Evolutionary conservation across 1,284 basidiomycete species (phyloP).

Genomic region (Ceratorhiza oryzae-sativae): DNA sequence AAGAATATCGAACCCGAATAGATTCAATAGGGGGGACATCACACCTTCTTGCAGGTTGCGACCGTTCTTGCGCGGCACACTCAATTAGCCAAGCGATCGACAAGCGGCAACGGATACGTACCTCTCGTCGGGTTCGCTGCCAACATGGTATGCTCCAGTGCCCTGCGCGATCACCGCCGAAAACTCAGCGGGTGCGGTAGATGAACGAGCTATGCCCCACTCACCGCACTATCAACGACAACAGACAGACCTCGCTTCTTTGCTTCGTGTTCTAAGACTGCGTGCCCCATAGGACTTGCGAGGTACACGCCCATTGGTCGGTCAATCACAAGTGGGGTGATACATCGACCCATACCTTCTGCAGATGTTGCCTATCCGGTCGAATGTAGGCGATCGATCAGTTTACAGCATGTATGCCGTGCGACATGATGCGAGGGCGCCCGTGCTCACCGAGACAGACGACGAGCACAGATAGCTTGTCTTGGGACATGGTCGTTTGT

Average conservation of each 20-base stretch:
- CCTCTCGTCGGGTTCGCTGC: constrained; percentile 76
- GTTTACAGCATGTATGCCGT: neutral
- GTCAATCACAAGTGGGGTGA: neutral
- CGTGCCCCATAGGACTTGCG: constrained; percentile 41
- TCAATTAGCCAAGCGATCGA: neutral
- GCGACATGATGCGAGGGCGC: neutral
- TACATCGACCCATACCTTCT: constrained; percentile 7
- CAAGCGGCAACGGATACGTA: constrained; percentile 47
- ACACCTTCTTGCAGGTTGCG: constrained; percentile 66
- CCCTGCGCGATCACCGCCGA: constrained; percentile 51
- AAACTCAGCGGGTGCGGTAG: neutral
- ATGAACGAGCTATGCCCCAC: neutral
- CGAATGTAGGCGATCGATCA: neutral
- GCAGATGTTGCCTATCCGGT: constrained; percentile 26
- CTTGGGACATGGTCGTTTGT: constrained; percentile 11
- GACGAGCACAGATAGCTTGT: constrained; percentile 22
- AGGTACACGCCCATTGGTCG: neutral
- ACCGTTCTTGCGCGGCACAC: constrained; percentile 59
- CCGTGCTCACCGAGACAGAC: constrained; percentile 18
- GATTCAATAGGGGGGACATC: neutral
- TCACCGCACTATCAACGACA: constrained; percentile 44
- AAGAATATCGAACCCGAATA: neutral
- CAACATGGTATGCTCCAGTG: constrained; percentile 73
- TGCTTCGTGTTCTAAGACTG: constrained; percentile 44
- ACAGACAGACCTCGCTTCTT: constrained; percentile 40